Base-by-base conservation (phyloP, 2,329 filamentous ascomycete species). In the Aspergillus sp. region DNA sequence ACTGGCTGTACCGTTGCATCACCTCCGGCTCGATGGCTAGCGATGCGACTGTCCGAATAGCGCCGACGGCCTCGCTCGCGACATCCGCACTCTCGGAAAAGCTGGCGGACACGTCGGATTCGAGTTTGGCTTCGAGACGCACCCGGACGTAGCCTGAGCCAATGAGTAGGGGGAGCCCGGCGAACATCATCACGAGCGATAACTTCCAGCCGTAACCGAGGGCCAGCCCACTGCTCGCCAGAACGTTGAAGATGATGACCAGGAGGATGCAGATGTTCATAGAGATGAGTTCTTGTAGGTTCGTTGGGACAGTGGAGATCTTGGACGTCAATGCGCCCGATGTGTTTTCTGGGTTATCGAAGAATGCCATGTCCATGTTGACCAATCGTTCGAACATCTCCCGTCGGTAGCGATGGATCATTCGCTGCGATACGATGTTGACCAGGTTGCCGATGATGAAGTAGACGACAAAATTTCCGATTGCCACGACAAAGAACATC, bases 121-220 rank as follows among this genome's bases (percentile, higher is more conserved):
- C 75, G 3, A 80, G 71, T 46, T 70, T 71, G 43, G 66, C 67
- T 57, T 80, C 77, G 1, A 81, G 69, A 2, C 76, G 70, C 41
- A 81, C 77, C 1, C 78, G 69, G 7, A 78, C 53, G 45, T 77
- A 80, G 3, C 78, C 78, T 1, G 75, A 68, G 3, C 64, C 64
- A 6, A 80, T 63, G 4, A 81, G 64, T 0, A 74, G 68, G 0
- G 78, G 71, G 4, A 81, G 58, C 2, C 72, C 74, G 10, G 73
- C 76, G 21, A 78, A 70, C 1, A 75, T 64, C 0, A 79, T 65
- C 0, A 77, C 73, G 1, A 82, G 67, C 0, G 75, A 77, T 1
- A 82, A 68, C 52, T 79, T 81, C 76, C 76, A 82, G 0, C 77
- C 77, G 38, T 70, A 70, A 0, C 65, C 70, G 5, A 82, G 69